Percentiles rank a stretch among this genome's conserved stretches.
phyloP scores from a whole-genome alignment of 495 filamentous ascomycete genomes.

The Penicillium robsamsonii region DNA sequence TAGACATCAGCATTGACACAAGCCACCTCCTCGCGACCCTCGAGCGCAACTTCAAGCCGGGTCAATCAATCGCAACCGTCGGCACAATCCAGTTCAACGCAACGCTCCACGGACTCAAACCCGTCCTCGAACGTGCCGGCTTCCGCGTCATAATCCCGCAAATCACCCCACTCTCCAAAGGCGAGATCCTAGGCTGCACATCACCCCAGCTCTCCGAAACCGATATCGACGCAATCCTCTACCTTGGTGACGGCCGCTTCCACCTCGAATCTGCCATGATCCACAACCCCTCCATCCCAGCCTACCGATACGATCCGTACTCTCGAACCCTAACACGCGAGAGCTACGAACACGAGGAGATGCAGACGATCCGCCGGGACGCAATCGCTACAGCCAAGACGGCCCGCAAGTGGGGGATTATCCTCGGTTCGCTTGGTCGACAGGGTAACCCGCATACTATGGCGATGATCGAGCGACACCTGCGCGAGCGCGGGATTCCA shows the following conservation, averaged over 20 bases:
- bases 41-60: conserved; percentile 80
- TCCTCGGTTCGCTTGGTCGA: conserved; percentile 85
- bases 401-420: conserved; percentile 89
- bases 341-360: conserved; percentile 83
- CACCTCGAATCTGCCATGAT: conserved; percentile 99
- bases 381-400: conserved; percentile 72
- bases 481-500: conserved; percentile 65
- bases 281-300: conserved; percentile 84
- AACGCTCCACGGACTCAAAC: conserved; percentile 79
- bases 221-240: conserved; percentile 75
- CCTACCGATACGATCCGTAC: conserved; percentile 97
- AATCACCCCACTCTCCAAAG: conserved; percentile 85
- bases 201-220: conserved; percentile 66
- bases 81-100: conserved; percentile 99
- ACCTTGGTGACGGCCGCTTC: conserved; percentile 94
- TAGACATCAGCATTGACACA: conserved; percentile 94
- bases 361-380: conserved; percentile 73
- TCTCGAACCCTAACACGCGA: conserved; percentile 87
- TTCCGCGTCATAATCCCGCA: conserved; percentile 85
- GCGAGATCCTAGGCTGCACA: conserved; percentile 95
- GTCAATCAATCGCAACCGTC: conserved; percentile 86
- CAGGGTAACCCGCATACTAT: conserved; percentile 96
- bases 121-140: conserved; percentile 73
- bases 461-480: conserved; percentile 73
- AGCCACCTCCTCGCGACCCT: conserved; percentile 80